A percentile compares a stretch with the other conserved stretches of the same genome.
Evolutionary conservation across 75 land plant genomes (phyloP).

Genomic region (Cryptomeria japonica): DNA sequence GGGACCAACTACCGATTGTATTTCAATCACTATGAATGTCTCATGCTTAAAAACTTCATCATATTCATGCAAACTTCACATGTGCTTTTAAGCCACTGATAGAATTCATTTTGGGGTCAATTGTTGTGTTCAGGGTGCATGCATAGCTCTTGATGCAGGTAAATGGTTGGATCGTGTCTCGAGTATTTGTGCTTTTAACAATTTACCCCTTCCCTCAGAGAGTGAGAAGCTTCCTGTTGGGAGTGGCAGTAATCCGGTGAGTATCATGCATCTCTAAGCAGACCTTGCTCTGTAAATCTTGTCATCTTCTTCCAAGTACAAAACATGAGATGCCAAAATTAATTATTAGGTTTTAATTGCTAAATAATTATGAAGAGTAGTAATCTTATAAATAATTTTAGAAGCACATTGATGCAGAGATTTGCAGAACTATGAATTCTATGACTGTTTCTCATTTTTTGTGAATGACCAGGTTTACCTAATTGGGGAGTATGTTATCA

Average conservation of each 20-base stretch:
- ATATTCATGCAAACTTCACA: neutral
- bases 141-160: constrained; percentile 72
- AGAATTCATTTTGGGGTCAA: neutral
- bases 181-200: constrained; percentile 60
- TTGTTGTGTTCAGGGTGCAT: constrained; percentile 66
- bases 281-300: neutral
- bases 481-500: constrained; percentile 66
- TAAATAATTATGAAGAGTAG: neutral
- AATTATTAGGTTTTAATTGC: constrained; percentile 2
- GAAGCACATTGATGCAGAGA: constrained; percentile 2
- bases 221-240: constrained; percentile 96
- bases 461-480: constrained; percentile 63
- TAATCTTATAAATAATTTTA: neutral
- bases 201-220: constrained; percentile 59
- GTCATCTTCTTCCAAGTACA: neutral
- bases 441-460: neutral
- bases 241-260: constrained; percentile 98
- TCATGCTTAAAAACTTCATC: neutral
- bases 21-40: neutral
- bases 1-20: neutral
- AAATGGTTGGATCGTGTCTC: constrained; percentile 56
- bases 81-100: neutral
- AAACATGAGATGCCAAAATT: neutral
- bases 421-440: neutral
- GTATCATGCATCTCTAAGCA: constrained; percentile 18